phyloP scores from a whole-genome alignment of 108 stramenopile genomes.

The Aurantiochytrium sp. region DNA sequence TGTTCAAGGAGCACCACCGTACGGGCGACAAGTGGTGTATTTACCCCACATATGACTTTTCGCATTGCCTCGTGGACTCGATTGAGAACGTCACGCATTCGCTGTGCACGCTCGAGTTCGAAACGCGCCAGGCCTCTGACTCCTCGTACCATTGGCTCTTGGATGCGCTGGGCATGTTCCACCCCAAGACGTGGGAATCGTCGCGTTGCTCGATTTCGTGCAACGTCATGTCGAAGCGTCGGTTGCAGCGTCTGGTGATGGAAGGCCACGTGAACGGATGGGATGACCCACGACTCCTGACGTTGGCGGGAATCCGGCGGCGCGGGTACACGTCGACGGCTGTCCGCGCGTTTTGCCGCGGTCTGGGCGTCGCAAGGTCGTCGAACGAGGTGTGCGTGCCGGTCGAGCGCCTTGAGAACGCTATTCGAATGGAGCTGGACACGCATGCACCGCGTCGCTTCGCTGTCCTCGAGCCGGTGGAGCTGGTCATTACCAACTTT shows the following conservation, averaged over 20 bases:
- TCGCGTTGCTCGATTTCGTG: slow-evolving; percentile 79
- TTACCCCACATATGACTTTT: slow-evolving; percentile 96
- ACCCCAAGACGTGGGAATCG: slow-evolving; percentile 61
- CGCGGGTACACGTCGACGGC: slow-evolving; percentile 87
- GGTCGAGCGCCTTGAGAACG: slow-evolving; percentile 62
- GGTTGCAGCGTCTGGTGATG: slow-evolving; percentile 83
- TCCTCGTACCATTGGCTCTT: slow-evolving; percentile 90
- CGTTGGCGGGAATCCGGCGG: slow-evolving; percentile 81
- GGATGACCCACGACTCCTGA: slow-evolving; percentile 99
- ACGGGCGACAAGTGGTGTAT: slow-evolving; percentile 94
- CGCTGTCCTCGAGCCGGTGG: slow-evolving; percentile 78
- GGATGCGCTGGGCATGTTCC: slow-evolving; percentile 85
- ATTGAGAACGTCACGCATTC: slow-evolving; percentile 95
- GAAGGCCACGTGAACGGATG: slow-evolving; percentile 60
- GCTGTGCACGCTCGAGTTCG: slow-evolving; percentile 98
- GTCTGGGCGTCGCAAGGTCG: slow-evolving; percentile 81
- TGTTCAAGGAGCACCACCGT: slow-evolving; percentile 86
- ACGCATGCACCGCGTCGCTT: slow-evolving; percentile 68
- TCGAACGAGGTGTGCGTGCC: slow-evolving; percentile 76
- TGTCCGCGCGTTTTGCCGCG: slow-evolving; percentile 86
- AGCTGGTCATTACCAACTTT: slow-evolving; percentile 69
- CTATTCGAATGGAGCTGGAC: slow-evolving; percentile 38
- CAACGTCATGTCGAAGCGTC: slow-evolving; percentile 90
- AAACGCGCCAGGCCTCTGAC: slow-evolving; percentile 79
- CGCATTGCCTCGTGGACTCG: slow-evolving; percentile 92